phyloP scores from a whole-genome alignment of 2,329 filamentous ascomycete genomes.

The Coniosporium tulheliwenetii region DNA sequence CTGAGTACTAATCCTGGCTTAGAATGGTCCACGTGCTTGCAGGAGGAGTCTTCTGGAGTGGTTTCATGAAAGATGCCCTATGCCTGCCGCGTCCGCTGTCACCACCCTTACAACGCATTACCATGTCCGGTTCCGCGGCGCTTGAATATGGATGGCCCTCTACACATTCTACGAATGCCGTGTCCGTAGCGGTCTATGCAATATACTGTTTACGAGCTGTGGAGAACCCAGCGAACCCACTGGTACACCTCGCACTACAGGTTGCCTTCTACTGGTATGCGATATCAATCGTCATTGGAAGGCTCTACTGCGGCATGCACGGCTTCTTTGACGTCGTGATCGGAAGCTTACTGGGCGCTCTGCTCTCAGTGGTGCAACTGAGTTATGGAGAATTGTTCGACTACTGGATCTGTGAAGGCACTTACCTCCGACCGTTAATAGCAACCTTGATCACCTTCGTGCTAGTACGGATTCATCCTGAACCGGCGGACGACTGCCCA shows the following conservation, averaged over 20 bases:
- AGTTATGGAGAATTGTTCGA: slow-evolving; percentile 46
- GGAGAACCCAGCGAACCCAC: background rate
- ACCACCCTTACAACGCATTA: slow-evolving; percentile 83
- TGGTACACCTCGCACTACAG: slow-evolving; percentile 47
- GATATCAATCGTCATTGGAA: slow-evolving; percentile 73
- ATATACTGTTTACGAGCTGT: slow-evolving; percentile 47
- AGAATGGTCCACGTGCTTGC: slow-evolving; percentile 43
- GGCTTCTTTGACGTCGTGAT: slow-evolving; percentile 83
- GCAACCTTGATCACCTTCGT: slow-evolving; percentile 52
- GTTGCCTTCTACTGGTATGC: slow-evolving; percentile 68
- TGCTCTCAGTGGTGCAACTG: slow-evolving; percentile 41
- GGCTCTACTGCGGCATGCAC: slow-evolving; percentile 97
- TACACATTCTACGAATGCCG: slow-evolving; percentile 91
- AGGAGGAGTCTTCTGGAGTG: slow-evolving; percentile 53
- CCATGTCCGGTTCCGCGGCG: slow-evolving; percentile 90
- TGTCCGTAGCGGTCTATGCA: slow-evolving; percentile 80
- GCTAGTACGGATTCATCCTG: slow-evolving; percentile 78
- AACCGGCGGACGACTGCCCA: slow-evolving; percentile 91
- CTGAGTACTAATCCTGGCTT: slow-evolving; percentile 2
- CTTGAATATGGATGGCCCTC: slow-evolving; percentile 96
- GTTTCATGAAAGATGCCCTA: slow-evolving; percentile 85
- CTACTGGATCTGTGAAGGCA: slow-evolving; percentile 49
- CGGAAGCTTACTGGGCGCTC: slow-evolving; percentile 61
- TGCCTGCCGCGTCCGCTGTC: slow-evolving; percentile 86
- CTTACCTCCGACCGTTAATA: slow-evolving; percentile 47